Evolutionary conservation across 179 eudicot genomes (phyloP).

Genomic region (Patellifolia procumbens): DNA sequence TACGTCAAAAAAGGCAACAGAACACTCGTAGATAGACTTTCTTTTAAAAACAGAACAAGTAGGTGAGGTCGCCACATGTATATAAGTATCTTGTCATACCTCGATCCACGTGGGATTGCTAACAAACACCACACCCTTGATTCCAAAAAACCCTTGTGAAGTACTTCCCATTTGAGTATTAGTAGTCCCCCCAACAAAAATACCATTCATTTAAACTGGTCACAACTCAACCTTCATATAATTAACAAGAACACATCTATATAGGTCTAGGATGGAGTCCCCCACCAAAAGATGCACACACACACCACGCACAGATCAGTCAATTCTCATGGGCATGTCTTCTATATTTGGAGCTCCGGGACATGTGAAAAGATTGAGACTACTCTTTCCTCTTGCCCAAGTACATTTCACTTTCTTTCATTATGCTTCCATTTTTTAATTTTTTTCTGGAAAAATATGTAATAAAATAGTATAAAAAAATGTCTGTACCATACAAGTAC

Average conservation of each 20-base stretch:
- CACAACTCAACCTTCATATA: neutral
- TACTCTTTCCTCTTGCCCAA: constrained; percentile 16
- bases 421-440: neutral
- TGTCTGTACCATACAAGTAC: neutral
- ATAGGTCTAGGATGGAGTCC: neutral
- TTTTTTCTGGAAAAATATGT: neutral
- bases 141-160: too few species aligned
- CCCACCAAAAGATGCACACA: neutral
- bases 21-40: too few species aligned
- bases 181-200: neutral
- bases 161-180: neutral
- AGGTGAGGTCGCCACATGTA: too few species aligned
- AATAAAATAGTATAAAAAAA: too few species aligned
- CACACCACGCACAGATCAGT: neutral
- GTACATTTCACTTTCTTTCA: constrained; percentile 6
- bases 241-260: neutral
- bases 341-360: constrained; percentile 14
- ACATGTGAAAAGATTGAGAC: constrained; percentile 32
- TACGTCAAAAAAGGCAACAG: too few species aligned
- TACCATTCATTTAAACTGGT: neutral
- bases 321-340: constrained; percentile 11
- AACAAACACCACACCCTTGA: too few species aligned
- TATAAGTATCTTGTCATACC: too few species aligned
- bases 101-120: too few species aligned
- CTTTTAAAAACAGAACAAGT: too few species aligned